Percentiles rank a stretch among this genome's conserved stretches.
Evolutionary conservation across 345 rosid species (phyloP).

Genomic region (Camelina neglecta): DNA sequence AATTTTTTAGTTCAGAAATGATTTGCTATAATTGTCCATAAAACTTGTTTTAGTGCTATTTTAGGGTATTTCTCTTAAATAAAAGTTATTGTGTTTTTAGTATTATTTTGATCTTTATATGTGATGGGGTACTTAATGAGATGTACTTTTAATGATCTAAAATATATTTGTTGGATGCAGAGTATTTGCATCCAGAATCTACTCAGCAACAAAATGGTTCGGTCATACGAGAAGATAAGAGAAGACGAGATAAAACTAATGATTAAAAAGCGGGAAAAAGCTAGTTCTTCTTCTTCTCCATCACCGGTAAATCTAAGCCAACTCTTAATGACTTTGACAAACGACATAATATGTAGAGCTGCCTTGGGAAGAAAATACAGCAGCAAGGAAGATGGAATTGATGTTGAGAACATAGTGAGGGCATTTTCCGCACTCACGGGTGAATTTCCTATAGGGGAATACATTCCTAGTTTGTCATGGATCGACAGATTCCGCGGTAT

Average conservation of each 20-base stretch:
- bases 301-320: conserved; percentile 51
- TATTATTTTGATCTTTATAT: no score
- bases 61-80: no score
- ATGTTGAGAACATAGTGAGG: conserved; percentile 44
- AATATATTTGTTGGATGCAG: conserved; percentile 18
- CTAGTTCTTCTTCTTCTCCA: conserved; percentile 11
- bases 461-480: conserved; percentile 61
- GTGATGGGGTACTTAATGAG: no score
- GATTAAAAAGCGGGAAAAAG: conserved; percentile 35
- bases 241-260: conserved; percentile 54
- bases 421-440: conserved; percentile 47
- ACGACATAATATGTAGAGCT: conserved; percentile 53
- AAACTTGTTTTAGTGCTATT: no score
- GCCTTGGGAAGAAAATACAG: conserved; percentile 59
- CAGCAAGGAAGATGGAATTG: conserved; percentile 20
- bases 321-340: conserved; percentile 38
- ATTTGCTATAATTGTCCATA: no score
- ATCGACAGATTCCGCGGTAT: conserved; percentile 34
- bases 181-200: conserved; percentile 54
- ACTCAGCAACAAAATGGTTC: conserved; percentile 51
- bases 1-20: no score
- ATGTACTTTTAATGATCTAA: no score
- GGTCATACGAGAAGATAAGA: conserved; percentile 44
- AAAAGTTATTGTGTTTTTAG: no score
- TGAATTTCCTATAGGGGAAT: conserved; percentile 48